These are phyloP conservation scores for Sporothrix inflata DNA, from an alignment of 2,329 filamentous ascomycete genomes.

Conservation along the genomic window DNA sequence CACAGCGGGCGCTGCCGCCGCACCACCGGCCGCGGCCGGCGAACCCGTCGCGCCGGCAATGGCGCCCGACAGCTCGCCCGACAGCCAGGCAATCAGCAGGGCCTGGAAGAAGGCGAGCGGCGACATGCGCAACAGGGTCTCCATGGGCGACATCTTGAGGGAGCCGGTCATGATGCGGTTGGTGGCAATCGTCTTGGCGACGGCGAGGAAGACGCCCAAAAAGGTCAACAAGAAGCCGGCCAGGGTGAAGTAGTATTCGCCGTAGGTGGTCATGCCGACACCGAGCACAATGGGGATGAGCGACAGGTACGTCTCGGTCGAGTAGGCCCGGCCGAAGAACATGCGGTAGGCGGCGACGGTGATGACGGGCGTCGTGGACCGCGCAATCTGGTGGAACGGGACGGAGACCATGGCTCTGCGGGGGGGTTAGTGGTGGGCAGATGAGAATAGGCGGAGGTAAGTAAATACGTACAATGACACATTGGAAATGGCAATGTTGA, in stretches of 20 bases:
- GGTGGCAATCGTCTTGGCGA: constrained; percentile 63
- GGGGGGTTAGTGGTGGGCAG: too few relatives aligned
- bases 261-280: constrained; percentile 61
- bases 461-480: too few relatives aligned
- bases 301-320: constrained; percentile 59
- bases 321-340: constrained; percentile 59
- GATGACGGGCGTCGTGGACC: constrained; percentile 63
- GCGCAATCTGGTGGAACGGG: constrained; percentile 66
- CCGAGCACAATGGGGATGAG: constrained; percentile 63
- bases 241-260: constrained; percentile 63
- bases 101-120: constrained; percentile 62
- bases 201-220: constrained; percentile 57
- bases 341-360: constrained; percentile 63
- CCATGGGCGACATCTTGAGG: constrained; percentile 59
- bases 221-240: constrained; percentile 60
- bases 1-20: too few relatives aligned
- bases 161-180: constrained; percentile 67
- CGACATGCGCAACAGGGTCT: constrained; percentile 65
- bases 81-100: constrained; percentile 54
- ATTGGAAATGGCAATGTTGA: constrained; percentile 37
- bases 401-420: constrained; percentile 51
- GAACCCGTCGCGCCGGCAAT: constrained; percentile 4
- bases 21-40: background rate
- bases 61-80: constrained; percentile 54
- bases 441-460: too few relatives aligned